Base-by-base conservation (phyloP, 2,329 filamentous ascomycete species). In the Hypoxylon sp. region DNA sequence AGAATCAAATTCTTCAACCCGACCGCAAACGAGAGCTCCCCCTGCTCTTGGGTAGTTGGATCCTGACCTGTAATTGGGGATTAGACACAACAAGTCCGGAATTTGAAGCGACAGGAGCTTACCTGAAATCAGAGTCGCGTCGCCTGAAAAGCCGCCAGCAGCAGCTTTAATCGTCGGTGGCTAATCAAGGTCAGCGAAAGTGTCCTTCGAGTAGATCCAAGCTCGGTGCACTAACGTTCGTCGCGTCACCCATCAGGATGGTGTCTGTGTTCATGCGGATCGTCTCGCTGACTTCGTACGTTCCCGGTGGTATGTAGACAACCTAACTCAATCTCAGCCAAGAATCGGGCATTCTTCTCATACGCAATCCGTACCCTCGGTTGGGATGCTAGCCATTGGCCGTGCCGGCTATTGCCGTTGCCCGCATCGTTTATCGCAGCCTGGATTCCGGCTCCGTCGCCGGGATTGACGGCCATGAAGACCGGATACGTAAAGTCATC, bases 221-320 rank as follows among this genome's bases (percentile, higher is more conserved):
- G 24, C 38, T 38, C n/a, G n/a, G n/a, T 8, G 5, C 26, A 62
- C 72, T 67, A 20, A 74, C 74, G 48, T 78, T 70, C 3, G 73
- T 77, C 1, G 77, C 72, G 57, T 79, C 77, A n/a, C 77, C 78
- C 74, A 79, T 78, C 40, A 80, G 61, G 27, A 79, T 74, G 4
- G 77, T 80, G 42, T 78, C 77, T 0, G 77, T 78, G 50, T 77
- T 75, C 73, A 79, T 74, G 3, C 64, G 47, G 27, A 79, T 75
- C 1, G 77, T 78, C 42, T 71, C 48, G 53, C 66, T 70, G 48
- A 80, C 67, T 31, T 69, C 65, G 58, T 80, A 80, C 6, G 73
- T 77, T 37, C 77, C 78, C 1, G 77, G 72, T 0, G 77, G 76
- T 35, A 79, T 72, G 48, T 78, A 79, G 3, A 79, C 77, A 23